Conservation (phyloP, 495 filamentous ascomycete genomes). For the Trichocladium uniseriatum region DNA sequence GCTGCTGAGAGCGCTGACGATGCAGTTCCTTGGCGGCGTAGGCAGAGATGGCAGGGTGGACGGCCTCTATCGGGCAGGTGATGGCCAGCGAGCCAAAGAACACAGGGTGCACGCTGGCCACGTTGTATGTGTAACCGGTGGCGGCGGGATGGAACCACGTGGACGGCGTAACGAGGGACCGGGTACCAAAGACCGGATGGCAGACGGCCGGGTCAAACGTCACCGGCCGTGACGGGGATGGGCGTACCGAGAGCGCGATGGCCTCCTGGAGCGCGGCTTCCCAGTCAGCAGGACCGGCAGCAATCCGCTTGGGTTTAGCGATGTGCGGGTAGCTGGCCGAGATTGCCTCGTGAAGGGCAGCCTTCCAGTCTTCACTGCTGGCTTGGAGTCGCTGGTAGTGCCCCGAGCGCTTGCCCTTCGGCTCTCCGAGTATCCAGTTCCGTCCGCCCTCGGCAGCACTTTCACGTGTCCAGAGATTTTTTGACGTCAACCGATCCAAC, state of each 20-base stretch:
- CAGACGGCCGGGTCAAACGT: too few species aligned
- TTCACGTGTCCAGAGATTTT: constrained; percentile 23
- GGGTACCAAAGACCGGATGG: too few species aligned
- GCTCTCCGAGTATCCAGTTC: constrained; percentile 24
- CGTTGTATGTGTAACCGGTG: too few species aligned
- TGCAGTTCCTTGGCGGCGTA: too few species aligned
- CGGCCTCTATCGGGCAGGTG: too few species aligned
- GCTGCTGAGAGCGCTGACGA: too few species aligned
- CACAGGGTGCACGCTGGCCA: too few species aligned
- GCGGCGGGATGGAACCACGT: too few species aligned
- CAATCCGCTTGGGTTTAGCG: not conserved
- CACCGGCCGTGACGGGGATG: not conserved
- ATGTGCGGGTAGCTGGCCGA: not conserved
- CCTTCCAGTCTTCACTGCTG: constrained; percentile 15
- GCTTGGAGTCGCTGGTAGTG: constrained; percentile 11
- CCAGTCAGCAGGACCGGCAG: constrained; percentile 24
- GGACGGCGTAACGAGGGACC: too few species aligned
- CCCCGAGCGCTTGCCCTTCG: not conserved
- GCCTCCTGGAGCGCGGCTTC: constrained; percentile 27
- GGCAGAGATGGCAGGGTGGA: too few species aligned
- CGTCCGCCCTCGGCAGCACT: constrained; percentile 8
- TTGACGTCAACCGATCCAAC: constrained; percentile 23
- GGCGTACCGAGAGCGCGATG: constrained; percentile 16
- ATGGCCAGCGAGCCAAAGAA: too few species aligned
- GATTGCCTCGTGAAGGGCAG: constrained; percentile 10